These are phyloP conservation scores for Trichoderma polysporum DNA, from an alignment of 2,329 filamentous ascomycete genomes.

Conservation along the genomic window DNA sequence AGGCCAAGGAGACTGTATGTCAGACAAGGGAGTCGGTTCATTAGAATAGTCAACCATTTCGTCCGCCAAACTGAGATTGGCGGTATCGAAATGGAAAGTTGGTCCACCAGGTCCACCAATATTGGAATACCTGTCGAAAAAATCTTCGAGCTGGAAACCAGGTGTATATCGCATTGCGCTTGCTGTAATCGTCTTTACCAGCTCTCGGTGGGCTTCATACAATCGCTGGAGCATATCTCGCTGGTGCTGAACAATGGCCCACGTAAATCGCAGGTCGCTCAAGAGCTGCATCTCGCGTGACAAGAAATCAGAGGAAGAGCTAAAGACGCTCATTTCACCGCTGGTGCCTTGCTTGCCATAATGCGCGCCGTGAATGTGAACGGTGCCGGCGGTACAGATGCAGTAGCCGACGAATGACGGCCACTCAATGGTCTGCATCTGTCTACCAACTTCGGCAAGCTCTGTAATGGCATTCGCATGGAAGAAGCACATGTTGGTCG, in stretches of 20 bases:
- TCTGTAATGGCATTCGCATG: constrained; percentile 88
- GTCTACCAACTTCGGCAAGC: constrained; percentile 74
- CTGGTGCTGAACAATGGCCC: constrained; percentile 78
- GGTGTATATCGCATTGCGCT: constrained; percentile 70
- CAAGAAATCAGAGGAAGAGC: constrained; percentile 65
- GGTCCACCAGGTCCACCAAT: constrained; percentile 59
- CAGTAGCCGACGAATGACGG: constrained; percentile 85
- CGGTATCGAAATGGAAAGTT: constrained; percentile 65
- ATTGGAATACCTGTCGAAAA: constrained; percentile 75
- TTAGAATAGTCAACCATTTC: constrained; percentile 60
- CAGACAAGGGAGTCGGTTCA: constrained; percentile 54
- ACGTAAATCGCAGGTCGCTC: constrained; percentile 69
- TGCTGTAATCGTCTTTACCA: constrained; percentile 70
- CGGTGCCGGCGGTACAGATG: constrained; percentile 80
- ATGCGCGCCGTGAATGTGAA: constrained; percentile 82
- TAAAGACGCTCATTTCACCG: constrained; percentile 62
- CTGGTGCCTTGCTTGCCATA: constrained; percentile 58
- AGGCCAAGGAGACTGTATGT: constrained; percentile 46
- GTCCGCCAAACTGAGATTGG: constrained; percentile 71
- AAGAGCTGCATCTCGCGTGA: constrained; percentile 78
- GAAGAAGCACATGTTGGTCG: constrained; percentile 80
- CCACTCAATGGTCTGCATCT: constrained; percentile 75
- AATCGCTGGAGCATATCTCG: constrained; percentile 75
- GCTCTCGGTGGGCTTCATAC: constrained; percentile 73
- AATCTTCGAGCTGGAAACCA: constrained; percentile 82